These are phyloP conservation scores for Chlamydomonas urium DNA, from an alignment of 139 green algal species.

Conservation along the genomic window DNA sequence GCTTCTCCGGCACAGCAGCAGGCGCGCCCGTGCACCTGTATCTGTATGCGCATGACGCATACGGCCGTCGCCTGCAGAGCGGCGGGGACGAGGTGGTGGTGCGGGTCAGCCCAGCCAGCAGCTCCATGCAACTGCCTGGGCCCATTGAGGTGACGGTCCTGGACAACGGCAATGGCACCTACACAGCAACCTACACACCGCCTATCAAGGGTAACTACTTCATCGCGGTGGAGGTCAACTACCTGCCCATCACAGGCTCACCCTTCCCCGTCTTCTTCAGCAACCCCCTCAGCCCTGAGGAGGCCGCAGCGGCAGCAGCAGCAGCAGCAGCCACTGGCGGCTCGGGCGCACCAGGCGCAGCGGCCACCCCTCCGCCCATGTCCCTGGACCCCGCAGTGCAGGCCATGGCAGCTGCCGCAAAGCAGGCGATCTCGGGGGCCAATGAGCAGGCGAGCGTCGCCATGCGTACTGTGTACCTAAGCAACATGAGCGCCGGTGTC, in stretches of 20 bases:
- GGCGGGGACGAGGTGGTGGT: conserved; percentile 39
- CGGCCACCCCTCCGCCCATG: background rate
- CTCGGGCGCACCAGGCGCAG: background rate
- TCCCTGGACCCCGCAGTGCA: background rate
- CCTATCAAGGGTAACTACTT: conserved; percentile 73
- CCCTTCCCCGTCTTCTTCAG: conserved; percentile 90
- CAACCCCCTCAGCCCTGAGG: conserved; percentile 36
- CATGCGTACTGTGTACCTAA: conserved; percentile 12
- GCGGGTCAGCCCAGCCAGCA: conserved; percentile 21
- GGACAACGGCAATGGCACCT: conserved; percentile 79
- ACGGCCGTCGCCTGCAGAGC: conserved; percentile 24
- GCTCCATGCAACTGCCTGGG: background rate
- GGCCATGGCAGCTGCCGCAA: conserved; percentile 10
- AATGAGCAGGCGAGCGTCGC: background rate
- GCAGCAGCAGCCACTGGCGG: background rate
- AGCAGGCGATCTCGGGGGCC: background rate
- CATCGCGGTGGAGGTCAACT: conserved; percentile 72
- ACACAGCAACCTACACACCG: conserved; percentile 74
- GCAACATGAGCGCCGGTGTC: background rate
- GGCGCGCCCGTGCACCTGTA: conserved; percentile 33
- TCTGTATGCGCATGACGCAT: conserved; percentile 30
- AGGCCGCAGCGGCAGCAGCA: conserved; percentile 6
- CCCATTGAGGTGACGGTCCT: conserved; percentile 30
- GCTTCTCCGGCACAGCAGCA: conserved; percentile 27
- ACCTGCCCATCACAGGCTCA: conserved; percentile 65